Base-by-base conservation (phyloP, 2,329 filamentous ascomycete genomes). In the Colletotrichum australisinense region DNA sequence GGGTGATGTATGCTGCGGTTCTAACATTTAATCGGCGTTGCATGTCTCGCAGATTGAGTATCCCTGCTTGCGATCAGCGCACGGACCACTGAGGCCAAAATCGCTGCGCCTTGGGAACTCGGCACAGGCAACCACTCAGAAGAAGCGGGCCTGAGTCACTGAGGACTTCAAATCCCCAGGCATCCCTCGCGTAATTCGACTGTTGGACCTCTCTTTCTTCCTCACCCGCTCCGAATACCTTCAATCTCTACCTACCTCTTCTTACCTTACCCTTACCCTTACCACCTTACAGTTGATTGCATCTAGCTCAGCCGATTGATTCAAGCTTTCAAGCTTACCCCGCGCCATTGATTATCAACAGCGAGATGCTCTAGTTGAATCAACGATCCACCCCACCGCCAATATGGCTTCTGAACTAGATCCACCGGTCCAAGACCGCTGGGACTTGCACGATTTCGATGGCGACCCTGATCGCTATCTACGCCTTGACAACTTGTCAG, bases 61-160 rank as follows among this genome's bases (percentile, higher is more conserved):
- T 59, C 59, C 59, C 38, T n/a, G 19, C 19, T 30, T 42, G 49
- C 46, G 19, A 38, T 12, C 1, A 5, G 1, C 46, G 71, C 71
- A 73, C 71, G 71, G 71, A 49, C 71, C 71, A 73, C 71, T 73
- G 71, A 73, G 71, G 71, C 71, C 71, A 73, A 73, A 73, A 73
- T 73, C 67, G 46, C 71, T 73, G 56, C 67, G 71, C 70, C 70
- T 56, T 46, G 56, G 53, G 28, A 24, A 56, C 60, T 64, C 66
- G 59, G 66, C 46, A 58, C 69, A 69, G 69, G 49, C 14, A 64
- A 24, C 66, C 53, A 69, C 53, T 69, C 22, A 59, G 42, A 59
- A 46, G 56, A n/a, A 22, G 56, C 55, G 42, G 46, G 70, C 56
- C 49, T 52, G 46, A 52, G 70, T 73, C 60, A 73, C 71, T 62